Evolutionary conservation across 805 yeast genomes (phyloP), one percentile per base, ranked within the genome.

Genomic region (Candida anglica): DNA sequence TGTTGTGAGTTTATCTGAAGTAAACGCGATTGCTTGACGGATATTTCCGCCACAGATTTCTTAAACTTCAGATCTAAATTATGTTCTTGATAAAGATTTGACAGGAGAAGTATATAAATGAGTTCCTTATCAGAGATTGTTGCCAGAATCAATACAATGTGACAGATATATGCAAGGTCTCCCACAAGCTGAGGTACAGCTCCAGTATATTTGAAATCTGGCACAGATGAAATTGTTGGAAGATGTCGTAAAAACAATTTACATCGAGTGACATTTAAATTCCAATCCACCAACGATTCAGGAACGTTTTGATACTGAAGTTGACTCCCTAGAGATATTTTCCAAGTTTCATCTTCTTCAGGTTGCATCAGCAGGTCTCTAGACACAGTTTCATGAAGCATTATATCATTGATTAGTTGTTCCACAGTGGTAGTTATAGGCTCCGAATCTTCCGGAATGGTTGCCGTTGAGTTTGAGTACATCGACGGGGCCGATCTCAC

Each of bases 281-380:
- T 71, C 78, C 78, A 73, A 45, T 72, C 78, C 9, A 73, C 58
- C 10, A 73, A 49, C 13, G 60, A 50, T 41, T 70, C 75, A 19
- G 63, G 61, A 7, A 48, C 47, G 37, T 58, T 52, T 38, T 66
- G 71, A 43, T 63, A 66, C 36, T 47, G 50, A 19, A 66, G 51
- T 10, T 53, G 64, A n/a, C 65, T 54, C 3, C 71, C 72, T 22
- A 66, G 43, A 11, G 68, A 60, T 30, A 66, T 66, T 33, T 58
- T 59, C 40, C 52, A 57, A 11, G 50, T 41, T 26, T 59, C 65
- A 20, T 55, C 60, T 14, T 48, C 51, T 25, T 52, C 54, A 10
- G 26, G 16, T n/a, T 32, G 19, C 16, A n/a, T 15, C 29, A 18
- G 36, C 27, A 45, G 46, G 31, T 52, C 46, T 15, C 27, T 39